A percentile compares a stretch with the other conserved stretches of the same genome.
Conservation (phyloP, 1,284 basidiomycete genomes). For the Malassezia obtusa region DNA sequence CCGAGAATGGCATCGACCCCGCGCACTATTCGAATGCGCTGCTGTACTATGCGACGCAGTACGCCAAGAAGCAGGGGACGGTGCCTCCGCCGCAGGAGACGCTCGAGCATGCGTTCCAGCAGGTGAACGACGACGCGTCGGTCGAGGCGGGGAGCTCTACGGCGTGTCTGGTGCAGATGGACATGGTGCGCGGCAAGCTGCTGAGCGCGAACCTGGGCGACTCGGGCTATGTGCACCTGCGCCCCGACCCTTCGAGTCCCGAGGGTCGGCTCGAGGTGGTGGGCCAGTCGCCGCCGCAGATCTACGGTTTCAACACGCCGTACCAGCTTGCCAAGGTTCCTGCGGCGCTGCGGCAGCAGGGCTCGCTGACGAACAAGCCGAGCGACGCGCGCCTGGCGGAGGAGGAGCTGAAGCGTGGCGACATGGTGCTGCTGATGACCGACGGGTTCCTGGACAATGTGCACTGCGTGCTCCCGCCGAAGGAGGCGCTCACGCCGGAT, state of each 20-base stretch:
- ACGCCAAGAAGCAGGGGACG: slow-evolving; percentile 1
- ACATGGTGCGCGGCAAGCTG: slow-evolving; percentile 63
- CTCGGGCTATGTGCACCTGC: slow-evolving; percentile 68
- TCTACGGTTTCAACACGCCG: slow-evolving; percentile 43
- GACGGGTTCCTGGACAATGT: slow-evolving; percentile 81
- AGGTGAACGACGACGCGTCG: slow-evolving; percentile 60
- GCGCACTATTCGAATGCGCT: slow-evolving; percentile 62
- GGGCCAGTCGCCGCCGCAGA: slow-evolving; percentile 33
- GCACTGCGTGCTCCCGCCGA: slow-evolving; percentile 56
- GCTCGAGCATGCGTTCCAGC: slow-evolving; percentile 63
- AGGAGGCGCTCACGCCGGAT: slow-evolving; percentile 14
- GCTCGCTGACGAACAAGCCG: slow-evolving; percentile 31
- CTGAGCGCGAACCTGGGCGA: slow-evolving; percentile 82
- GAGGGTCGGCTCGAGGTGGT: slow-evolving; percentile 35
- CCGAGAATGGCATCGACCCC: slow-evolving; percentile 69
- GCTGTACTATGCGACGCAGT: slow-evolving; percentile 55
- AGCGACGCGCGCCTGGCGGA: slow-evolving; percentile 30
- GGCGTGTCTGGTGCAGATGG: slow-evolving; percentile 67
- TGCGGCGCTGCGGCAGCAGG: slow-evolving; percentile 22
- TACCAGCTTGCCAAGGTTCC: slow-evolving; percentile 46
- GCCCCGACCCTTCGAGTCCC: slow-evolving; percentile 23
- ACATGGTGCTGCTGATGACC: slow-evolving; percentile 55
- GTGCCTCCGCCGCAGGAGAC: slow-evolving; percentile 53
- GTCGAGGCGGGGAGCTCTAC: slow-evolving; percentile 77
- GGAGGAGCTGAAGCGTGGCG: slow-evolving; percentile 30